These are phyloP conservation scores for Aureobasidium sp. DNA, from an alignment of 2,329 filamentous ascomycete genomes.

Conservation along the genomic window DNA sequence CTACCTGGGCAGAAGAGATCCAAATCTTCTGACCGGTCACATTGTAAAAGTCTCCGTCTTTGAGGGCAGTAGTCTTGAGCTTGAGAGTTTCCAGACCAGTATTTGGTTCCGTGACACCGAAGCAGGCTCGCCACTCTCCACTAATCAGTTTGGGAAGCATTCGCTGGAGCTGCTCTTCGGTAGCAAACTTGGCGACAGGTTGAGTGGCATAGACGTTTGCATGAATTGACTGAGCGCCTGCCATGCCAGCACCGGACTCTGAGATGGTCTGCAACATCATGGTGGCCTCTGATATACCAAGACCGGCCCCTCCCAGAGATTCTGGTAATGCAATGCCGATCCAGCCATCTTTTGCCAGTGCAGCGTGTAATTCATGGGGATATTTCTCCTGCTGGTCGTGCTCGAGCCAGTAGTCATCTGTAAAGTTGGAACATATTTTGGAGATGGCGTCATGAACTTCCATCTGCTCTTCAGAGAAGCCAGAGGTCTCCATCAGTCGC, in stretches of 20 bases:
- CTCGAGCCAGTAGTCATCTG: constrained; percentile 60
- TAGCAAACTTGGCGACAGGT: constrained; percentile 64
- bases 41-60: constrained; percentile 53
- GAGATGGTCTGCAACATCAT: constrained; percentile 83
- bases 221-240: constrained; percentile 52
- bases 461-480: constrained; percentile 34
- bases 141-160: constrained; percentile 64
- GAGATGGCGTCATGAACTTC: constrained; percentile 37
- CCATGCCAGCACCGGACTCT: constrained; percentile 71
- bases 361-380: constrained; percentile 67
- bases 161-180: constrained; percentile 51
- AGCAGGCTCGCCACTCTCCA: constrained; percentile 65
- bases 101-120: constrained; percentile 79
- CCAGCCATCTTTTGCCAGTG: constrained; percentile 68
- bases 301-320: constrained; percentile 61
- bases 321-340: constrained; percentile 73
- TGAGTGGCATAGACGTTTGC: constrained; percentile 68
- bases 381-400: constrained; percentile 63
- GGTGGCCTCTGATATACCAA: constrained; percentile 69
- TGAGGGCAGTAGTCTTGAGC: constrained; percentile 56
- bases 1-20: constrained; percentile 80
- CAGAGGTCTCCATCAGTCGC: constrained; percentile 22
- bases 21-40: constrained; percentile 74
- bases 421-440: constrained; percentile 36
- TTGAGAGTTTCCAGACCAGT: constrained; percentile 70